Evolutionary conservation across 495 filamentous ascomycete genomes (phyloP).

Genomic region (Amniculicola lignicola): DNA sequence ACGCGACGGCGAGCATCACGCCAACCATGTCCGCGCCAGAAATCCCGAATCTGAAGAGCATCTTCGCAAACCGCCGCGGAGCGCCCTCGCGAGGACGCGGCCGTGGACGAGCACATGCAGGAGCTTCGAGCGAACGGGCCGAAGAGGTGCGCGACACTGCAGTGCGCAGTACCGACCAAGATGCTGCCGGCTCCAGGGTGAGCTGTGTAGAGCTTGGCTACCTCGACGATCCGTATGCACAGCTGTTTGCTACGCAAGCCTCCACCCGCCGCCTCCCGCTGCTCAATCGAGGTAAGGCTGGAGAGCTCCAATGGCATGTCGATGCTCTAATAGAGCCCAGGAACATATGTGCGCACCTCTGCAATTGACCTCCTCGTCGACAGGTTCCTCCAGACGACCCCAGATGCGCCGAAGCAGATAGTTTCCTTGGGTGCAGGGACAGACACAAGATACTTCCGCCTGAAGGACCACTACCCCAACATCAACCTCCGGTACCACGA

Average conservation of each 20-base stretch:
- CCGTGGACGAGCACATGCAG: slow-evolving; percentile 5
- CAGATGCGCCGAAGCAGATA: slow-evolving; percentile 63
- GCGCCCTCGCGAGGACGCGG: slow-evolving; percentile 12
- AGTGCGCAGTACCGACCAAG: slow-evolving; percentile 86
- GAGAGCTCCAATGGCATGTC: neutral
- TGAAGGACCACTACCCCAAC: slow-evolving; percentile 45
- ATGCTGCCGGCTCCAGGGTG: slow-evolving; percentile 82
- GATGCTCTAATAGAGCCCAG: slow-evolving; percentile 43
- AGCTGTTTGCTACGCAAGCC: slow-evolving; percentile 54
- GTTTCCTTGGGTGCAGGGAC: slow-evolving; percentile 92
- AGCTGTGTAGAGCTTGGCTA: slow-evolving; percentile 89
- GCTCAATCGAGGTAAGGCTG: slow-evolving; percentile 75
- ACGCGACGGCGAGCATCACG: no score
- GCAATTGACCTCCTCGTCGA: slow-evolving; percentile 79
- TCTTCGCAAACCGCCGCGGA: slow-evolving; percentile 25
- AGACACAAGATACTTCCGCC: slow-evolving; percentile 80
- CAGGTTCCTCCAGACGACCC: slow-evolving; percentile 55
- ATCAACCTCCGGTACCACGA: slow-evolving; percentile 74
- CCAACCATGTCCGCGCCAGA: slow-evolving; percentile 18
- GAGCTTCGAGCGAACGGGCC: slow-evolving; percentile 2
- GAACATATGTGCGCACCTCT: slow-evolving; percentile 89
- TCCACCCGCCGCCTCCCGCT: slow-evolving; percentile 69
- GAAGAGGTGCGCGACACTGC: slow-evolving; percentile 49
- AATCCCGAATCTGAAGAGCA: slow-evolving; percentile 29
- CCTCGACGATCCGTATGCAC: slow-evolving; percentile 75